Evolutionary conservation across 129 eudicot species (phyloP).

Genomic region (Rutidosis leptorrhynchoides): DNA sequence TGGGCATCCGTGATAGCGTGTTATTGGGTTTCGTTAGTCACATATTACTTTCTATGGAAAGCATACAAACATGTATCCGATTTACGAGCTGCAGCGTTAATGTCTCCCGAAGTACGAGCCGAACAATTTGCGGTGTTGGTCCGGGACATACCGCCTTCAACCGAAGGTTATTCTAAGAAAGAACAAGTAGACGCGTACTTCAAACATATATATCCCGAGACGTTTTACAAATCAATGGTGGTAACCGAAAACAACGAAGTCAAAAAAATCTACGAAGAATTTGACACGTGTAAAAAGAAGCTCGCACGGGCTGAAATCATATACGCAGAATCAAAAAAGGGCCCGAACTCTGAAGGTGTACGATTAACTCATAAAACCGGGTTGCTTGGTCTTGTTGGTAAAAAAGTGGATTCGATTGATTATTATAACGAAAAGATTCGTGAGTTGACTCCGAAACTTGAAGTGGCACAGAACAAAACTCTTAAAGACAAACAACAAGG

Average conservation of each 20-base stretch:
- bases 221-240: conserved; percentile 67
- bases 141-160: conserved; percentile 62
- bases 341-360: conserved; percentile 51
- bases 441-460: conserved; percentile 64
- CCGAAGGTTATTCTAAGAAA: conserved; percentile 46
- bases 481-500: conserved; percentile 61
- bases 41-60: conserved; percentile 73
- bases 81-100: conserved; percentile 61
- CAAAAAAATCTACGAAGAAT: conserved; percentile 63
- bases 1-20: conserved; percentile 60
- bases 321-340: conserved; percentile 47
- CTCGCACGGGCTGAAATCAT: conserved; percentile 64
- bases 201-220: conserved; percentile 66
- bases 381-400: conserved; percentile 68
- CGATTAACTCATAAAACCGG: conserved; percentile 57
- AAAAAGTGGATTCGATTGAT: conserved; percentile 69
- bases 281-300: conserved; percentile 68
- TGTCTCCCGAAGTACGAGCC: conserved; percentile 49
- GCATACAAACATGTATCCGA: conserved; percentile 79
- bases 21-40: conserved; percentile 77
- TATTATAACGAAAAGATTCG: conserved; percentile 52
- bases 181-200: conserved; percentile 79
- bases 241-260: conserved; percentile 73
- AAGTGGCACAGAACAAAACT: conserved; percentile 67
- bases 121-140: conserved; percentile 91